These are phyloP conservation scores for Kuraishia piskuri DNA, from an alignment of 805 yeast genomes.

Conservation along the genomic window DNA sequence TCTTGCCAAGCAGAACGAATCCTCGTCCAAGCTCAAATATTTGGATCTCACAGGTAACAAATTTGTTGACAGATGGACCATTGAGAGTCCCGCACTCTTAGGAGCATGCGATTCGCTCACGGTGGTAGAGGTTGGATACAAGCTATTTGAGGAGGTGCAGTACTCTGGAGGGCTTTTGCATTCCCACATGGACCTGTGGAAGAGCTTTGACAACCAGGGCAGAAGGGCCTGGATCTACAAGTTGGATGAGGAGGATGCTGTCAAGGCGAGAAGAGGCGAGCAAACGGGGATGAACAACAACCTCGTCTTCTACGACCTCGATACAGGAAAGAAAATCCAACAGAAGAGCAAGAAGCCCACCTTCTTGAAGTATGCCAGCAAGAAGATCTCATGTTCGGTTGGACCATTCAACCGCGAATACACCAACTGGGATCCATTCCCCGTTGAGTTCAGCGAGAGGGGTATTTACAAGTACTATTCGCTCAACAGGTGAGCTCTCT, in stretches of 20 bases:
- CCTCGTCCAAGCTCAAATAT: slow-evolving; percentile 34
- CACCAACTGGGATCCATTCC: slow-evolving; percentile 34
- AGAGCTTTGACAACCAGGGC: slow-evolving; percentile 53
- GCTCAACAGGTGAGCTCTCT: slow-evolving; percentile 37
- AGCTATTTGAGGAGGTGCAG: slow-evolving; percentile 40
- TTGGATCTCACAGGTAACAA: slow-evolving; percentile 63
- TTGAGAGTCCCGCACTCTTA: slow-evolving; percentile 38
- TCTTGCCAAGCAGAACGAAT: slow-evolving; percentile 1
- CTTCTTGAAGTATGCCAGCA: slow-evolving; percentile 43
- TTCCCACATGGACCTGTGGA: slow-evolving; percentile 33
- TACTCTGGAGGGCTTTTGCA: slow-evolving; percentile 24
- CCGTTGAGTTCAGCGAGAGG: slow-evolving; percentile 37
- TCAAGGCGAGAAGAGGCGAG: slow-evolving; percentile 14
- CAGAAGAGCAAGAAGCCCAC: slow-evolving; percentile 35
- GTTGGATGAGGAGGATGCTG: slow-evolving; percentile 17
- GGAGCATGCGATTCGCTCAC: slow-evolving; percentile 38
- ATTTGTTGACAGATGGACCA: slow-evolving; percentile 49
- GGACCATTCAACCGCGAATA: slow-evolving; percentile 36
- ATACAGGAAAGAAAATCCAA: slow-evolving; percentile 53
- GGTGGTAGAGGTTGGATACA: slow-evolving; percentile 62
- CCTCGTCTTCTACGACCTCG: slow-evolving; percentile 50
- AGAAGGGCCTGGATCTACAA: slow-evolving; percentile 77
- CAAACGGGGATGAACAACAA: slow-evolving; percentile 21
- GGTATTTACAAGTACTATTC: slow-evolving; percentile 55
- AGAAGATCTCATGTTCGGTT: slow-evolving; percentile 45